Conservation (phyloP, 2,329 filamentous ascomycete genomes). For the Claviceps arundinis region DNA sequence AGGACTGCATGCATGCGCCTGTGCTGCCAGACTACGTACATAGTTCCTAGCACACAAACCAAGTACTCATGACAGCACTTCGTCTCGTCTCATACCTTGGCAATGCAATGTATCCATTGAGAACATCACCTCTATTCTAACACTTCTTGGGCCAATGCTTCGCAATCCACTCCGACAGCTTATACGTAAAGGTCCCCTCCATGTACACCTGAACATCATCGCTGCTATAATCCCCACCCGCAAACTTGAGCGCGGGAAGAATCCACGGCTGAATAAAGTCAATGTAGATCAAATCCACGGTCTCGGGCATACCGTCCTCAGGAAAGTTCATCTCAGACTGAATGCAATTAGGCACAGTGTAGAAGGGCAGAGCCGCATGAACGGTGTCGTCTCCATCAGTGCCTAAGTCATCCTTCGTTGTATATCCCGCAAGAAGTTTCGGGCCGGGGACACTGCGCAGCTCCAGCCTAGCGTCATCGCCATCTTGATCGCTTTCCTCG, state of each 20-base stretch:
- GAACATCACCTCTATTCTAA: conserved; percentile 10
- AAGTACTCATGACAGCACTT: too few relatives aligned
- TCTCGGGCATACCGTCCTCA: conserved; percentile 43
- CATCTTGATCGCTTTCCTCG: conserved; percentile 5
- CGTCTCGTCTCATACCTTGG: too few relatives aligned
- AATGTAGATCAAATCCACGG: conserved; percentile 78
- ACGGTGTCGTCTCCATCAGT: conserved; percentile 81
- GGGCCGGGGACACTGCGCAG: conserved; percentile 13
- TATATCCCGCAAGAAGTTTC: conserved; percentile 57
- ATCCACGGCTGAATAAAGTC: conserved; percentile 84
- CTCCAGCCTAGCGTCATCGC: conserved; percentile 18
- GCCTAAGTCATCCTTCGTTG: conserved; percentile 73
- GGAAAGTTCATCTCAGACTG: conserved; percentile 55
- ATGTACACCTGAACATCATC: conserved; percentile 38
- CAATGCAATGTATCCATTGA: too few relatives aligned
- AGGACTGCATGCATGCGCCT: too few relatives aligned
- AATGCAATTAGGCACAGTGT: conserved; percentile 71
- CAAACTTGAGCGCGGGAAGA: conserved; percentile 55
- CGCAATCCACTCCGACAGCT: conserved; percentile 44
- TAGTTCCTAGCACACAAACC: too few relatives aligned
- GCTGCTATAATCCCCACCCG: conserved; percentile 35
- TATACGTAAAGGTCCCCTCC: conserved; percentile 40
- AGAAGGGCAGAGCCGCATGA: conserved; percentile 62
- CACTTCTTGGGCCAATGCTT: conserved; percentile 43
- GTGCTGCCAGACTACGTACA: too few relatives aligned